phyloP scores from a whole-genome alignment of 345 rosid species.

The Euphorbia tirucalli region DNA sequence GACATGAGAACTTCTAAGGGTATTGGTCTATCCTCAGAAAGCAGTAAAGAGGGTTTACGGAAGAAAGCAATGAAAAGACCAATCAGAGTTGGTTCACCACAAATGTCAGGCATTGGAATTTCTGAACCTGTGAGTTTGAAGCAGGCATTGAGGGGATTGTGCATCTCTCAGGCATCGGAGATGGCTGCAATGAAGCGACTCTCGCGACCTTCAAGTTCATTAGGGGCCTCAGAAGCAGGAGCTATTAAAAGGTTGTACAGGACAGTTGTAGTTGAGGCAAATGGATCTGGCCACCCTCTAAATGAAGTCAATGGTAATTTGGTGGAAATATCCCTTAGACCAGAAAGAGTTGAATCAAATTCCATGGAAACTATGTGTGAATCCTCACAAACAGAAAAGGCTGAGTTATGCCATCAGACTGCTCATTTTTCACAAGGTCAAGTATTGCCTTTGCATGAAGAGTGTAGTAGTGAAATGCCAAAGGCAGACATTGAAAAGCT shows the following conservation, averaged over 20 bases:
- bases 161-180: conserved; percentile 81
- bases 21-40: conserved; percentile 28
- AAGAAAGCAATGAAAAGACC: conserved; percentile 77
- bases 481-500: conserved; percentile 22
- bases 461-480: conserved; percentile 9
- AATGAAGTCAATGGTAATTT: conserved; percentile 44
- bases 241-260: conserved; percentile 57
- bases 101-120: conserved; percentile 61
- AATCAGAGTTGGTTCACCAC: conserved; percentile 54
- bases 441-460: conserved; percentile 16
- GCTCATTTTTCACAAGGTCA: conserved; percentile 15
- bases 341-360: conserved; percentile 37
- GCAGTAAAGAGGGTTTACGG: conserved; percentile 37
- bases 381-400: conserved; percentile 28
- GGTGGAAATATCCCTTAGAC: conserved; percentile 61
- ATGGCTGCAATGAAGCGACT: conserved; percentile 80
- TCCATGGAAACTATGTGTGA: conserved; percentile 30
- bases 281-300: conserved; percentile 43
- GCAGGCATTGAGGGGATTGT: conserved; percentile 80
- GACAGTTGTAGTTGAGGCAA: conserved; percentile 61
- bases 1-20: conserved; percentile 42
- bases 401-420: conserved; percentile 28
- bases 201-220: conserved; percentile 45
- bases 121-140: conserved; percentile 69
- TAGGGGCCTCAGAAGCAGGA: conserved; percentile 54